phyloP scores from a whole-genome alignment of 371 early-diverging fungal genomes.

The Mucor lusitanicus region DNA sequence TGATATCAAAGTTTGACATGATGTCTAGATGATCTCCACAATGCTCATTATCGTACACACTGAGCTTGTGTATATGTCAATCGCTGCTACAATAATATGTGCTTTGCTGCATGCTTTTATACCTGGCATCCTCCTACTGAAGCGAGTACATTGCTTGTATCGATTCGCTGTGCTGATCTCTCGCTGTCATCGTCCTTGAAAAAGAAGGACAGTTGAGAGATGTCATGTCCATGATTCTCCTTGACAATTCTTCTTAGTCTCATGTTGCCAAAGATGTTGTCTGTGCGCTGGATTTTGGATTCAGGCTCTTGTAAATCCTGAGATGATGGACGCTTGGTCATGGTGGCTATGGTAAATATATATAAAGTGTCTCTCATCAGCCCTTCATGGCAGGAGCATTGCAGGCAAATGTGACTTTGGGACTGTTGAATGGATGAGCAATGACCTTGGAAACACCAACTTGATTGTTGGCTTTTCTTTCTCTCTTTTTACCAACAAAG shows the following conservation, averaged over 20 bases:
- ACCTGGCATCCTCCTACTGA: conserved; percentile 74
- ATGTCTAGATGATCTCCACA: conserved; percentile 91
- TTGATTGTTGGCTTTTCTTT: background rate
- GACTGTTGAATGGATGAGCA: background rate
- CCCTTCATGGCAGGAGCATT: background rate
- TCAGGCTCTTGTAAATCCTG: background rate
- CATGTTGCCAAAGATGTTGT: conserved; percentile 66
- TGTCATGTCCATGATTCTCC: conserved; percentile 80
- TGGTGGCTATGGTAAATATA: background rate
- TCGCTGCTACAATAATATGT: background rate
- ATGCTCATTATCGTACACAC: conserved; percentile 89
- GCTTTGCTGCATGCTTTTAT: background rate
- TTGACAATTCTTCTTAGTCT: conserved; percentile 81
- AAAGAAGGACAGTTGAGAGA: conserved; percentile 74
- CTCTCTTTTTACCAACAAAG: background rate
- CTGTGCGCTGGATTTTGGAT: background rate
- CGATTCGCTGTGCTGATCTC: conserved; percentile 49
- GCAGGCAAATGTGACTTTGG: background rate
- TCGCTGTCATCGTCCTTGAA: conserved; percentile 55
- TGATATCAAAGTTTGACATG: conserved; percentile 82
- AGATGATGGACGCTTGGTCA: background rate
- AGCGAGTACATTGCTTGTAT: conserved; percentile 74
- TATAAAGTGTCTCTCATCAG: background rate
- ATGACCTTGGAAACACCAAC: background rate
- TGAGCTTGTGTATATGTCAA: conserved; percentile 51